Base-by-base conservation (phyloP, 73 alveolate genomes). In the Paramecium biaurelia region DNA sequence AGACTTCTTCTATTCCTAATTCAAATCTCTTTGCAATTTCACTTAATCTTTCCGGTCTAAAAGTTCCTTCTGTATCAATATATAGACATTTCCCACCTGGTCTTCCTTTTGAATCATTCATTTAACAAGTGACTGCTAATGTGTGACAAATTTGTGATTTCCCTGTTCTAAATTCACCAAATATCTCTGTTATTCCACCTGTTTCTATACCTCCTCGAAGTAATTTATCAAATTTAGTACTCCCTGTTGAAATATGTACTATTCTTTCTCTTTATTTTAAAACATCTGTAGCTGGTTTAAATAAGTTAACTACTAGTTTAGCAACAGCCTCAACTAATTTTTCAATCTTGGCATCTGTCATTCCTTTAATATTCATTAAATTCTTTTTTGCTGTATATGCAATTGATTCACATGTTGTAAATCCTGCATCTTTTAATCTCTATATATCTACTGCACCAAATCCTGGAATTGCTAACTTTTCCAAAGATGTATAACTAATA, bases 161-260 rank as follows among this genome's bases (percentile, higher is more conserved):
- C 30, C 99, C 99, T 4, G 99, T 97, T 87, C 99, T 92, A 94
- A 97, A 98, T 93, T 98, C 99, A 11, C 99, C 99, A 94, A 97
- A 98, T 28, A 98, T 85, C 92, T 98, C 99, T 30, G 99, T 98
- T 53, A 98, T 93, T 35, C 99, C 95, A 15, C 99, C 99, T 12
- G 98, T 93, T 76, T 98, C 99, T 53, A 98, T 87, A 42, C 99
- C 99, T 35, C 99, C 99, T 67, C 99, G 97, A 34, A 98, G 92
- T 58, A 98, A 94, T 57, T 87, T 93, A 85, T 98, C 99, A 26
- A 98, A 93, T 86, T 92, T 93, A 70, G 89, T 87, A 5, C 96
- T 67, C 5, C 99, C 99, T 30, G 99, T 96, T 49, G 99, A 87
- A 30, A 98, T 26, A 70, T 93, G 94, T 30, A 97, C 96, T 68